Base-by-base conservation (phyloP, 768 basidiomycete genomes). In the Amanita rimosa region DNA sequence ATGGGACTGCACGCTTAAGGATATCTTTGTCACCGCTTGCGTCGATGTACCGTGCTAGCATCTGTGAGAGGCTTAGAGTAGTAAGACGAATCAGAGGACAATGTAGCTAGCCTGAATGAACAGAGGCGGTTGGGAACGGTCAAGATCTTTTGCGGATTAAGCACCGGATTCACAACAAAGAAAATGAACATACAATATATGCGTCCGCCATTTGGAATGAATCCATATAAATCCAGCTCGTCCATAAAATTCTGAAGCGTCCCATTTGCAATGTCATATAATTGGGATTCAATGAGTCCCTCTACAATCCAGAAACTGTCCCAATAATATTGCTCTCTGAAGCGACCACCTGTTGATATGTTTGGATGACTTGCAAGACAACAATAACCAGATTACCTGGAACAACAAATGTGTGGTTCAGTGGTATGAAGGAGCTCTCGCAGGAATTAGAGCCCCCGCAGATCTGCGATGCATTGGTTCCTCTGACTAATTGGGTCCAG, bases 221-320 rank as follows among this genome's bases (percentile, higher is more conserved):
- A 97, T 0, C 93, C 94, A 57, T 87, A 79, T 19, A 61, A 60
- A 35, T 85, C 79, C 40, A 97, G 68, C 60, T 95, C 83, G 58
- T 97, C 93, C 91, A 96, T 93, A 59, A 97, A 96, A 67, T 96
- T 95, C 54, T 88, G 79, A 29, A 96, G 67, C 0, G 91, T 87
- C 9, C 71, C 78, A 53, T 87, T 86, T 50, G 76, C 85, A 46
- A 87, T 72, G 47, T 70, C 70, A 55, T 77, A 83, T 10, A 96
- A 72, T 54, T 85, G 76, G 1, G 87, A 90, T 59, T 84, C 69
- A 26, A 97, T 66, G n/a, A 96, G 70, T 34, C 94, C 94, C 55
- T 91, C 81, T 7, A 85, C 65, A 53, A 93, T 91, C 88, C 89
- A 93, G 66, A 78, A 91, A 55, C 84, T 86, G 61, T 66, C 64